Conservation (phyloP, 2,329 filamentous ascomycete genomes). For the Pyricularia grisea region DNA sequence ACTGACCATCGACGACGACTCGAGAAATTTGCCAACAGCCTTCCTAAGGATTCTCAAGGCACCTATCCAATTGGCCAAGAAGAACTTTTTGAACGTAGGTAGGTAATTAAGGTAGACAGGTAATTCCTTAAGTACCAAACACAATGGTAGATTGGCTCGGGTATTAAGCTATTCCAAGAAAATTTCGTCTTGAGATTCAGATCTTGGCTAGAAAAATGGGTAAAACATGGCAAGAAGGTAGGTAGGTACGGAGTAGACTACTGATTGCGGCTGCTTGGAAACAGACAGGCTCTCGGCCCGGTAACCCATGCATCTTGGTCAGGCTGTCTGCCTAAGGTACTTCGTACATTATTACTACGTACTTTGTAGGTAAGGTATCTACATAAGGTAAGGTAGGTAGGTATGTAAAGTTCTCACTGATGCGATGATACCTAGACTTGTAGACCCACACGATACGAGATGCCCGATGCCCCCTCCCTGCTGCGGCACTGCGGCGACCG, state of each 20-base stretch:
- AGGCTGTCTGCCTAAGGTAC: not conserved
- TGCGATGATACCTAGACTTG: not conserved
- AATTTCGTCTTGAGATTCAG: not conserved
- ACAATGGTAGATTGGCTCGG: not conserved
- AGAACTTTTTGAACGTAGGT: not conserved
- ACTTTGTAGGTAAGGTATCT: too few relatives aligned
- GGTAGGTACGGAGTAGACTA: too few relatives aligned
- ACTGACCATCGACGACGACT: not conserved
- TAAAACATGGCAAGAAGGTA: too few relatives aligned
- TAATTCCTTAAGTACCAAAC: not conserved
- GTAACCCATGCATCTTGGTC: not conserved
- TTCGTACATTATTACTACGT: too few relatives aligned
- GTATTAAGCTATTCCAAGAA: not conserved
- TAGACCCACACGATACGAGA: conserved; percentile 1
- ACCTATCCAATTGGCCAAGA: not conserved
- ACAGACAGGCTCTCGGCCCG: not conserved
- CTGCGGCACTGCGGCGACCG: not conserved
- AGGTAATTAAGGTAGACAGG: not conserved
- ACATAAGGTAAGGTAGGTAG: too few relatives aligned
- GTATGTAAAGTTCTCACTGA: not conserved
- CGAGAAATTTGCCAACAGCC: not conserved
- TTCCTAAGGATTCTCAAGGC: not conserved
- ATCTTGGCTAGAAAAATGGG: too few relatives aligned
- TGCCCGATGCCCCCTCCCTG: not conserved
- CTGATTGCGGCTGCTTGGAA: not conserved